phyloP scores from a whole-genome alignment of 352 stramenopile species.

The Globisporangium carolinianum region DNA sequence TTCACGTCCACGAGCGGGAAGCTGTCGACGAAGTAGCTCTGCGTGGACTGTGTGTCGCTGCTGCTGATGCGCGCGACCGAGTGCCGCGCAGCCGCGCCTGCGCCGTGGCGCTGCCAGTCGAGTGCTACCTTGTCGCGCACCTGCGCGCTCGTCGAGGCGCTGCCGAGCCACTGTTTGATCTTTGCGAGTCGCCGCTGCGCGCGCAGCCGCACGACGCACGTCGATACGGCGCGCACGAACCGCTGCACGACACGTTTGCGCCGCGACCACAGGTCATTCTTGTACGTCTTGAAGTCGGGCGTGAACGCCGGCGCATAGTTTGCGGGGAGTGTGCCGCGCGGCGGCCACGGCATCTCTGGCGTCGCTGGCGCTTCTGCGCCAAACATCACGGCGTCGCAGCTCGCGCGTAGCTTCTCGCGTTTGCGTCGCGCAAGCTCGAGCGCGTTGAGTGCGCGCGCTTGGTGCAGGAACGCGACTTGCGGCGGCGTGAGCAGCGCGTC shows the following conservation, averaged over 20 bases:
- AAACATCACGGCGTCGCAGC: slow-evolving; percentile 28
- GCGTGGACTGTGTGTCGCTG: background rate
- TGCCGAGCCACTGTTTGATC: slow-evolving; percentile 49
- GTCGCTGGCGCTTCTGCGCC: slow-evolving; percentile 23
- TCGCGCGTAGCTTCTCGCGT: slow-evolving; percentile 36
- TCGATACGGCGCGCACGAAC: slow-evolving; percentile 67
- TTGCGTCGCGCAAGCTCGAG: slow-evolving; percentile 21
- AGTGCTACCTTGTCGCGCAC: slow-evolving; percentile 57
- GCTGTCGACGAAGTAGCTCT: slow-evolving; percentile 29
- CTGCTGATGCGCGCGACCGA: no score
- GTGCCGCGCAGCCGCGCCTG: background rate
- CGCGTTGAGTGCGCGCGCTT: slow-evolving; percentile 38
- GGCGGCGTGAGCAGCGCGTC: slow-evolving; percentile 42
- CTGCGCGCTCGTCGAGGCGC: slow-evolving; percentile 30
- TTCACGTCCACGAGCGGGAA: slow-evolving; percentile 65
- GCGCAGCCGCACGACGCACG: slow-evolving; percentile 57
- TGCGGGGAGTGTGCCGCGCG: slow-evolving; percentile 31
- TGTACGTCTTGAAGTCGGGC: slow-evolving; percentile 81
- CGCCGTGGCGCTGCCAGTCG: slow-evolving; percentile 29
- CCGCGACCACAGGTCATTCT: slow-evolving; percentile 82
- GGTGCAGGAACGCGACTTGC: slow-evolving; percentile 36
- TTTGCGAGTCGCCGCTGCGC: slow-evolving; percentile 47
- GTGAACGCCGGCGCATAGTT: slow-evolving; percentile 24
- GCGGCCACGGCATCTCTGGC: slow-evolving; percentile 17
- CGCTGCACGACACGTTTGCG: slow-evolving; percentile 61